Evolutionary conservation across 306 rosid genomes (phyloP), one percentile per base, ranked within the genome.

Genomic region (Heteromeles arbutifolia): DNA sequence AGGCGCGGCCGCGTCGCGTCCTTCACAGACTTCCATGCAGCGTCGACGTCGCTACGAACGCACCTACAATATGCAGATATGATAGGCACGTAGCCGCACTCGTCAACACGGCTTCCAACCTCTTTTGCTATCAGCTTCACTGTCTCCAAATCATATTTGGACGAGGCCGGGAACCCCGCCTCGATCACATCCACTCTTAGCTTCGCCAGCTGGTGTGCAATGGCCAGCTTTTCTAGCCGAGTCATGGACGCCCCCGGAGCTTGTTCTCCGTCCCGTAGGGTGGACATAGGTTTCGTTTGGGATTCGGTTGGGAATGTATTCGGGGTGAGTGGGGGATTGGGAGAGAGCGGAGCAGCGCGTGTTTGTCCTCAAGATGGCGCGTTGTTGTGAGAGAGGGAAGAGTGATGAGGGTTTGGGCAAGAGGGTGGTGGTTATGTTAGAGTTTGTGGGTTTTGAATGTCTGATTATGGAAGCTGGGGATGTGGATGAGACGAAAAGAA

Each of bases 251-350:
- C 91, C 24, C 97, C 97, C 3, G 97, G 91, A 12, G 97, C 85
- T 50, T 88, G 97, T 80, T 89, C 97, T 65, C 97, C 95, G 57
- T 91, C 97, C 11, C 95, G 97, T 80, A 91, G 95, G 18, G 97
- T 88, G 58, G 97, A 91, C 91, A 50, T 89, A 91, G 14, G 37
- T 22, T 2, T 87, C 81, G 68, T 91, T 95, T 0, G 89, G 78
- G 70, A 91, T 89, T 73, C 52, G 89, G 79, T 85, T 85, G 11
- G 92, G 97, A 24, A 88, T 80, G 77, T 89, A 91, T 0, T 82
- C 83, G 4, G 97, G 97, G 19, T 45, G 52, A 45, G 18, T 12
- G 91, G 95, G 4, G 58, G 84, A 4, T 10, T 57, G 52, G 52
- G 52, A 45, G 18, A 45, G 15, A 45, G 52, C 52, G 17, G 52